These are phyloP conservation scores for Saccharomyces kudriavzevii DNA, from an alignment of 805 yeast genomes.

Conservation along the genomic window DNA sequence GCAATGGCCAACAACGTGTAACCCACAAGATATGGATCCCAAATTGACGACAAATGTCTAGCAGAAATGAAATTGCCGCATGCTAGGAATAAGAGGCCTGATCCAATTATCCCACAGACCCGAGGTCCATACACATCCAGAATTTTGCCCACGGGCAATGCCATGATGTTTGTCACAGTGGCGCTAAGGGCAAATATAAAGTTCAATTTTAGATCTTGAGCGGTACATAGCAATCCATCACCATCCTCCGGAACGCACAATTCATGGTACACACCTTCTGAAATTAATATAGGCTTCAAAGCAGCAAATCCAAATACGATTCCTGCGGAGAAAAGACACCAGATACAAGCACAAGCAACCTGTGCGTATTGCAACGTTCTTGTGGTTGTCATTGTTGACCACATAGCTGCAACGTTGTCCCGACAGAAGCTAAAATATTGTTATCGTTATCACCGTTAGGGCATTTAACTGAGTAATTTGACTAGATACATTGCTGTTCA, in stretches of 20 bases:
- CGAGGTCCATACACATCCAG: slow-evolving; percentile 78
- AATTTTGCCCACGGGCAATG: slow-evolving; percentile 73
- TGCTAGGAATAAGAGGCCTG: slow-evolving; percentile 50
- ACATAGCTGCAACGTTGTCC: neutral
- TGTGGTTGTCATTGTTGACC: neutral
- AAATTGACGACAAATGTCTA: slow-evolving; percentile 10
- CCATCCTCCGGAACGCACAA: slow-evolving; percentile 35
- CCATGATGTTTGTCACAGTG: slow-evolving; percentile 74
- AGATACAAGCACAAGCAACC: slow-evolving; percentile 61
- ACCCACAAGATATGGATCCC: slow-evolving; percentile 67
- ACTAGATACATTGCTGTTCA: too few species aligned
- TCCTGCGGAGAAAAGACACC: slow-evolving; percentile 92
- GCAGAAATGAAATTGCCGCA: slow-evolving; percentile 30
- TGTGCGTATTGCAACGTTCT: slow-evolving; percentile 33
- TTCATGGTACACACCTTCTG: slow-evolving; percentile 67
- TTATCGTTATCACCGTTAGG: neutral
- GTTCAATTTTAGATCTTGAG: slow-evolving; percentile 79
- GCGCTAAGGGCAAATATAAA: slow-evolving; percentile 81
- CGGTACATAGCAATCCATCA: slow-evolving; percentile 40
- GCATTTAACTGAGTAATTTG: too few species aligned
- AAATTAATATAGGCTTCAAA: slow-evolving; percentile 68
- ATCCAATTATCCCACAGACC: slow-evolving; percentile 67
- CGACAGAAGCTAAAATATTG: neutral
- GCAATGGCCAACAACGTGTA: slow-evolving; percentile 75
- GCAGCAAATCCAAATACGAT: slow-evolving; percentile 96